Evolutionary conservation across 345 rosid species (phyloP).

Genomic region (Eucalyptus virginea): DNA sequence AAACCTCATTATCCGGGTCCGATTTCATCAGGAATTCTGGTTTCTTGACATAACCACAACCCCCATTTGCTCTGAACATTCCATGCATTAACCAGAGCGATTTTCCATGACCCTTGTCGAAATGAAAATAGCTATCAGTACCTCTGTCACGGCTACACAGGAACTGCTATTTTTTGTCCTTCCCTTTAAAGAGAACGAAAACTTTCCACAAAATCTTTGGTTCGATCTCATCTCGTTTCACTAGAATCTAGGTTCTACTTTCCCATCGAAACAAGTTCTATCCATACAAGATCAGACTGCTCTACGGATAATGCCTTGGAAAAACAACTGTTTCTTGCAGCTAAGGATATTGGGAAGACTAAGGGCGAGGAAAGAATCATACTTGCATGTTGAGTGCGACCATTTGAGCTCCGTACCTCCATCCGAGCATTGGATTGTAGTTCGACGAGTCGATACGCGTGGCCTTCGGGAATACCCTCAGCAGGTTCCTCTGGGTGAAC

Average conservation of each 20-base stretch:
- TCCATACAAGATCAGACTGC: neutral
- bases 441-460: constrained; percentile 22
- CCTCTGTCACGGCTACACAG: neutral
- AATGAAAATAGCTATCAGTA: neutral
- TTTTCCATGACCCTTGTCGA: constrained; percentile 21
- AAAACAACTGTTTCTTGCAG: neutral
- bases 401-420: constrained; percentile 48
- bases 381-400: constrained; percentile 45
- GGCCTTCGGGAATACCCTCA: constrained; percentile 27
- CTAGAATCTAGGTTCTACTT: neutral
- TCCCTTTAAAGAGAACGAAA: neutral
- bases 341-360: neutral
- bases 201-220: neutral
- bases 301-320: neutral
- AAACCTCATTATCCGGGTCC: constrained; percentile 1
- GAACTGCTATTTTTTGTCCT: neutral
- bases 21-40: constrained; percentile 19
- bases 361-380: neutral
- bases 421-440: constrained; percentile 23
- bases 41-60: constrained; percentile 31
- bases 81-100: constrained; percentile 38
- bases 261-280: neutral
- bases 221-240: neutral
- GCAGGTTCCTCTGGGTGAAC: constrained; percentile 27
- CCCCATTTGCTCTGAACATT: constrained; percentile 31